A percentile compares a stretch with the other conserved stretches of the same genome.
Conservation (phyloP, 2,329 filamentous ascomycete genomes). For the Aureobasidium namibiae region DNA sequence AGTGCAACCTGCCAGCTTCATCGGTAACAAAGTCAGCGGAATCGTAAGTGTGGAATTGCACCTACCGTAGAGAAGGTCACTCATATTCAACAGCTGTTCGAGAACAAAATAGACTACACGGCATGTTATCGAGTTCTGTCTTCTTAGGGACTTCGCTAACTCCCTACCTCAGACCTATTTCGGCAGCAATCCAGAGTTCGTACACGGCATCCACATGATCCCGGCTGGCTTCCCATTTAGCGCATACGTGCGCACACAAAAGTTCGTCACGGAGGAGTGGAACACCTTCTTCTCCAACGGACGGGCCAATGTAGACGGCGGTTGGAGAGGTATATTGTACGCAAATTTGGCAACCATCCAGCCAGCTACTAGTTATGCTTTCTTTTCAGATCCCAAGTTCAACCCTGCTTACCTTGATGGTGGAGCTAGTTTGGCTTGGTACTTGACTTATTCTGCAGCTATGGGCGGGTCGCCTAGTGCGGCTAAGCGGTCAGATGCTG, state of each 20-base stretch:
- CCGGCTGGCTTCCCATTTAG: slow-evolving; percentile 59
- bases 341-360: slow-evolving; percentile 75
- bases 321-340: slow-evolving; percentile 80
- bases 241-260: slow-evolving; percentile 54
- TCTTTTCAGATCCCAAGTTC: slow-evolving; percentile 62
- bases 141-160: no score
- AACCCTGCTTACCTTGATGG: slow-evolving; percentile 66
- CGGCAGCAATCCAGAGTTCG: slow-evolving; percentile 38
- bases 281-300: slow-evolving; percentile 63
- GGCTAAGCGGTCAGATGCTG: background rate
- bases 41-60: slow-evolving; percentile 28
- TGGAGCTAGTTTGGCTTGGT: slow-evolving; percentile 78
- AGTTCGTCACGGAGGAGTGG: slow-evolving; percentile 81
- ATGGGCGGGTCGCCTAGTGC: slow-evolving; percentile 28
- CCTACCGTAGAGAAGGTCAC: background rate
- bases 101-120: slow-evolving; percentile 90
- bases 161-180: slow-evolving; percentile 59
- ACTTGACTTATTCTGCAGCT: slow-evolving; percentile 70
- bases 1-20: slow-evolving; percentile 66
- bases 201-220: slow-evolving; percentile 72
- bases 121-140: background rate
- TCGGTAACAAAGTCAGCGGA: slow-evolving; percentile 63
- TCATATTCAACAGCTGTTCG: slow-evolving; percentile 50
- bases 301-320: slow-evolving; percentile 59
- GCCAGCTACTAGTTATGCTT: slow-evolving; percentile 59